A percentile compares a stretch with the other conserved stretches of the same genome.
phyloP scores from a whole-genome alignment of 306 rosid genomes.

The Vigna radiata region DNA sequence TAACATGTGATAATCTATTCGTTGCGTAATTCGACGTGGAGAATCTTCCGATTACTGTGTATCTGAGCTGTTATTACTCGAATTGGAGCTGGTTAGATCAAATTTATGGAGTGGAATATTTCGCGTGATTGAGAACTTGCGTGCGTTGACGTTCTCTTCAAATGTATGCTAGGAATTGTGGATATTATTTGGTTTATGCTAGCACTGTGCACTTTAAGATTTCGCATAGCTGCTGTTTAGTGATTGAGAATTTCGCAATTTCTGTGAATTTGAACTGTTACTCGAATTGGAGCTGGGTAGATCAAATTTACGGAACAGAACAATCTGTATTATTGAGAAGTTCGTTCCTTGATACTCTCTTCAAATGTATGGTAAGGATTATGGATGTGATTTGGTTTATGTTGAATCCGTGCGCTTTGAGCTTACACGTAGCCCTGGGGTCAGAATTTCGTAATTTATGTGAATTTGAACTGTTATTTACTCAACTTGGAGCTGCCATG shows the following conservation, averaged over 20 bases:
- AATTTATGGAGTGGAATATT: not conserved
- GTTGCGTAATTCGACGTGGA: not conserved
- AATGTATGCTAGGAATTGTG: conserved; percentile 24
- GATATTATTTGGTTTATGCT: conserved; percentile 10
- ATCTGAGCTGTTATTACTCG: conserved; percentile 19
- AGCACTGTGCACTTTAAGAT: not conserved
- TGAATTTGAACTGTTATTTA: conserved; percentile 12
- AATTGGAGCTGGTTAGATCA: conserved; percentile 27
- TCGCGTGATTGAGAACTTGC: conserved; percentile 19
- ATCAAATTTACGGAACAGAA: conserved; percentile 7
- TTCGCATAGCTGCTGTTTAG: not conserved
- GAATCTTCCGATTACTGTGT: not conserved
- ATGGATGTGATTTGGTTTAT: not conserved
- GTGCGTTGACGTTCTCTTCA: conserved; percentile 17
- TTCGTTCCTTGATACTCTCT: conserved; percentile 20
- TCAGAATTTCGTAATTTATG: not conserved
- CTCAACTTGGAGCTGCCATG: conserved; percentile 14
- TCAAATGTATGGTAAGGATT: conserved; percentile 23
- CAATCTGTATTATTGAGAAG: not conserved
- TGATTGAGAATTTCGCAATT: not conserved
- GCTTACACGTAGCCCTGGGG: not conserved
- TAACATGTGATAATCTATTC: not conserved
- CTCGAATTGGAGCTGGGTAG: conserved; percentile 20
- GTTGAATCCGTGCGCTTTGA: not conserved
- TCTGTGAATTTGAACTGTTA: conserved; percentile 19